phyloP scores from a whole-genome alignment of 768 basidiomycete species.

The Boletus edulis region DNA sequence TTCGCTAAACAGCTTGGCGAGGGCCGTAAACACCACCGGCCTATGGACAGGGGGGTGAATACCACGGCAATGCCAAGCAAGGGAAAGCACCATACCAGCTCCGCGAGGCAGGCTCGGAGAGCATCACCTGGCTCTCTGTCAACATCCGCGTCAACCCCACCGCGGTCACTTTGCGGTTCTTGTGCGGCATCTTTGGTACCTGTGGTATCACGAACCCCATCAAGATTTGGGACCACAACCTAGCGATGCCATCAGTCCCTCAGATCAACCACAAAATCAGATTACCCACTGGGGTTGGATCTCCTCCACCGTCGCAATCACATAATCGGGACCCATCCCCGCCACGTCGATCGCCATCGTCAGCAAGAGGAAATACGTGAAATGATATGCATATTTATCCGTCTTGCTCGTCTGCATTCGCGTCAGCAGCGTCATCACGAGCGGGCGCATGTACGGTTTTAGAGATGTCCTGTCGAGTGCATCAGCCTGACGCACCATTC shows the following conservation, averaged over 20 bases:
- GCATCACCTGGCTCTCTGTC: no score
- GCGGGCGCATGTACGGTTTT: slow-evolving; percentile 69
- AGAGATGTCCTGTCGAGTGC: slow-evolving; percentile 49
- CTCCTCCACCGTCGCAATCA: slow-evolving; percentile 59
- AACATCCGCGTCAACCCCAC: no score
- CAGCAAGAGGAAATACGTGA: slow-evolving; percentile 77
- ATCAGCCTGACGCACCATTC: not conserved
- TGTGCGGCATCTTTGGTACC: no score
- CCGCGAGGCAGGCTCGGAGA: no score
- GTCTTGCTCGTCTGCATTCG: slow-evolving; percentile 89
- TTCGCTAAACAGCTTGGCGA: no score
- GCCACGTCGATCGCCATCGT: slow-evolving; percentile 71
- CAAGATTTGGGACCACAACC: no score
- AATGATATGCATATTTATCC: slow-evolving; percentile 80
- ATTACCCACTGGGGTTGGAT: slow-evolving; percentile 61
- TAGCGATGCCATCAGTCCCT: not conserved
- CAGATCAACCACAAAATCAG: no score
- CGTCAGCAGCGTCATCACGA: slow-evolving; percentile 76
- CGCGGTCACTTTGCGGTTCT: no score
- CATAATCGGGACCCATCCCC: slow-evolving; percentile 73
- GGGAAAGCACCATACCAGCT: no score
- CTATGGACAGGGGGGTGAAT: not conserved
- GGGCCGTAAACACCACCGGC: no score
- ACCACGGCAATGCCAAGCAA: no score
- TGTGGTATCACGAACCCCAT: no score